Percentiles rank a stretch among this genome's conserved stretches.
These are phyloP conservation scores for Backusella morwellensis DNA, from an alignment of 192 early-diverging fungal species.

Conservation along the genomic window DNA sequence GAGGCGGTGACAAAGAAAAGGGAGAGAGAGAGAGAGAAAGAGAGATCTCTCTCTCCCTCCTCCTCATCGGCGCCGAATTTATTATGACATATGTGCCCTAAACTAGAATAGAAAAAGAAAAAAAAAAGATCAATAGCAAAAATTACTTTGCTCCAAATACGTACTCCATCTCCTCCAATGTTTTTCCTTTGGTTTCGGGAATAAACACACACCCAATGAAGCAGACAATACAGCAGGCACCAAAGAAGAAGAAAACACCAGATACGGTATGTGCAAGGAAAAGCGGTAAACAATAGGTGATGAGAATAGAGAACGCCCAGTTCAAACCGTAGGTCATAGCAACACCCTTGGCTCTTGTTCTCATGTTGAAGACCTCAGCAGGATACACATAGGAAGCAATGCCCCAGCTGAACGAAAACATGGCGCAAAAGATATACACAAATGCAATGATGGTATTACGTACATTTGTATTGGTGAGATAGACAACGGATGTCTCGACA, in stretches of 20 bases:
- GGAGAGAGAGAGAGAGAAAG: background rate
- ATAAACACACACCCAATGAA: conserved; percentile 58
- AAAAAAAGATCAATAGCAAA: background rate
- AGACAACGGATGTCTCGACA: conserved; percentile 11
- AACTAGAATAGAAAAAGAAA: background rate
- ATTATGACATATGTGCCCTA: background rate
- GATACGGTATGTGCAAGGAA: conserved; percentile 37
- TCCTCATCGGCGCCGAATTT: background rate
- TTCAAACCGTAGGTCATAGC: conserved; percentile 34
- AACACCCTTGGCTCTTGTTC: conserved; percentile 33
- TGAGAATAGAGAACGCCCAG: conserved; percentile 35
- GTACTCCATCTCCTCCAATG: conserved; percentile 88
- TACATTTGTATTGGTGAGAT: conserved; percentile 11
- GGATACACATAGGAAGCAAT: conserved; percentile 31
- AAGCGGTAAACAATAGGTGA: conserved; percentile 36
- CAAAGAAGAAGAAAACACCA: conserved; percentile 39
- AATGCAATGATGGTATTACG: conserved; percentile 35
- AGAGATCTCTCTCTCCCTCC: background rate
- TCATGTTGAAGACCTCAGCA: conserved; percentile 34
- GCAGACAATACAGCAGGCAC: conserved; percentile 31
- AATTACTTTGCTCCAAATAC: conserved; percentile 49
- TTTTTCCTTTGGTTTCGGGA: conserved; percentile 80
- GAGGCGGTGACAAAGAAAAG: background rate
- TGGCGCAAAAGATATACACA: conserved; percentile 34
- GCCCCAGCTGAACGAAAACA: conserved; percentile 34